A percentile compares a stretch with the other conserved stretches of the same genome.
phyloP scores from a whole-genome alignment of 2,329 filamentous ascomycete species.

The Colletotrichum siamense region DNA sequence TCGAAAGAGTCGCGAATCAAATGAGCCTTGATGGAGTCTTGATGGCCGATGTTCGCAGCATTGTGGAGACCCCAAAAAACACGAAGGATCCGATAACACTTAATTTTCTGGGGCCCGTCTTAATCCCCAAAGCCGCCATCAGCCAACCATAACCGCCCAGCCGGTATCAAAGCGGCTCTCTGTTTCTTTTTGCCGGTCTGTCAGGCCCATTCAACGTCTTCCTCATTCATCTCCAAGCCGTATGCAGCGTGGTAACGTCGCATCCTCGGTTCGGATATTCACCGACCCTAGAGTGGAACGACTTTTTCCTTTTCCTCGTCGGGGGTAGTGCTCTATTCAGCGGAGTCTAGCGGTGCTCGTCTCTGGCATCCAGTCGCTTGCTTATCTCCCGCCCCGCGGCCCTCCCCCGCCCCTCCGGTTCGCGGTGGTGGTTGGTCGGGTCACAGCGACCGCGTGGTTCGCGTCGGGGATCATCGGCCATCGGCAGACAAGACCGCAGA shows the following conservation, averaged over 20 bases:
- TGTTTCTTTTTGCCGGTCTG: neutral
- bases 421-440: neutral
- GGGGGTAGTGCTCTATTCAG: conserved; percentile 1
- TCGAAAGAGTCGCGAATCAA: neutral
- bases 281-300: neutral
- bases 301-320: neutral
- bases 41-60: neutral
- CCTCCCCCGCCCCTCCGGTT: neutral
- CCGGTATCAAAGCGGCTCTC: neutral
- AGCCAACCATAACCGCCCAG: neutral
- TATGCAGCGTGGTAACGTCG: neutral
- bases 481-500: conserved; percentile 11
- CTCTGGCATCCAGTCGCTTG: neutral
- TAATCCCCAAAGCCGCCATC: neutral
- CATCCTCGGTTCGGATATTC: conserved; percentile 1
- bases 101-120: neutral
- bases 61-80: neutral
- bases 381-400: conserved; percentile 1
- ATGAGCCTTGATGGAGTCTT: neutral
- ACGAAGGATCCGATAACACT: neutral
- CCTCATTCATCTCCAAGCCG: neutral
- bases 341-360: conserved; percentile 10
- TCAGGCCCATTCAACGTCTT: neutral
- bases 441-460: neutral
- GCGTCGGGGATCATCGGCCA: neutral